Evolutionary conservation across 176 grass and related monocot genomes (phyloP), one percentile per base, ranked within the genome.

Genomic region (Cenchrus purpureus): DNA sequence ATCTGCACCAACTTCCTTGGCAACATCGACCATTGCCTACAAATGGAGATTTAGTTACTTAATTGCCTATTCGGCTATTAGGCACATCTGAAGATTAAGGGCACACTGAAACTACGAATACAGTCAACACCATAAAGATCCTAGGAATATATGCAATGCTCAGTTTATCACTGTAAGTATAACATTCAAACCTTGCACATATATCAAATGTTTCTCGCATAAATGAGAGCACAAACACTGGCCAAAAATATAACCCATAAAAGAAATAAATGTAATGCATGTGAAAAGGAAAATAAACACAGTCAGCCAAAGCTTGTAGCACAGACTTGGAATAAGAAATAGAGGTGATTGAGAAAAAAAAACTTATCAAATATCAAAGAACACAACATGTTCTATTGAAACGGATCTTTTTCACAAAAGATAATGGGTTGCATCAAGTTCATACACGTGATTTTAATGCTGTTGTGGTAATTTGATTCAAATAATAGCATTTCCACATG

Each of bases 1-100:
- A 89, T 94, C 97, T 40, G 97, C 97, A 45, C 91, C 97, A 76
- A 96, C 97, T 89, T 99, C 90, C 79, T 87, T 91, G 14, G 97
- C 97, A 76, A 96, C 89, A 89, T 96, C 97, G 69, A 96, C 93
- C 97, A 98, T 98, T 75, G 97, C 93, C 93, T 92, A 67, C 51
- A 83, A 79, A 79, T 54, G 65, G 31, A 82, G 14, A 79, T 79
- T 79, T 74, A 77, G 63, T 22, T 89, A 71, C 57, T 84, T 82
- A 90, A 42, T 55, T 68, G 7, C 8, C 43, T 75, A 55, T 61
- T 86, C 62, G 46, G 53, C 49, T n/a, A 88, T 70, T 51, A 61
- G 19, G 44, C 51, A 70, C 42, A 17, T 50, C 7, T 31, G 34
- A 66, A 10, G 56, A 68, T 80, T 51, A 86, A 55, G 5, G 45